Evolutionary conservation across 768 basidiomycete genomes (phyloP), one percentile per base, ranked within the genome.

Genomic region (Amanita exitialis): DNA sequence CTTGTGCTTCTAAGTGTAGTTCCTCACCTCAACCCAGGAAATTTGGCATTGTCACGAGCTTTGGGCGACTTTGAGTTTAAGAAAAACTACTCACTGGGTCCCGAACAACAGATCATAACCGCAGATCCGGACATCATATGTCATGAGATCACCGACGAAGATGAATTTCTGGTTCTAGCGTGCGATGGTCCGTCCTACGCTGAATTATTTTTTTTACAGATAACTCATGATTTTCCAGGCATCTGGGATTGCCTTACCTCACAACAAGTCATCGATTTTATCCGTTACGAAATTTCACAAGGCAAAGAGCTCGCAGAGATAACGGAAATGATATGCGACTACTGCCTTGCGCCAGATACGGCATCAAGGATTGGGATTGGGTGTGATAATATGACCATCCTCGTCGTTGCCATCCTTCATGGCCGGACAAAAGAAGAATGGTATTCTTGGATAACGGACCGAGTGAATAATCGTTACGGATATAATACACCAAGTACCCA

Each of bases 1-100:
- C 36, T 52, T 23, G 13, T 50, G 37, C 32, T 32, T 42, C 55
- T n/a, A 48, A 38, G 23, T 55, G 37, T 52, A 3, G 44, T 34
- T 1, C 53, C 27, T 47, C 13, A 32, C 13, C 50, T 54, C 51
- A 44, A 25, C 25, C 41, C 59, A 96, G 94, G 95, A 56, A 98
- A 98, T 63, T 82, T 99, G 51, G 95, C 96, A 0, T 70, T 98
- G 35, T 94, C 94, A 13, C 78, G 96, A 59, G 96, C 96, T 3
- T 70, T 99, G 23, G 96, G 96, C 50, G 96, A 99, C 65, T 98
- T 99, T 64, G 92, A 96, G 57, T 99, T 96, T 77, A 99, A 99
- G 75, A 93, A 95, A 70, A 95, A 94, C 62, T 79, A 79, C 44
- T 67, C 77, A 15, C 66, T 97, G 8, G 66, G 77, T 37, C 83